Evolutionary conservation across 345 rosid species (phyloP), one percentile per base, ranked within the genome.

Genomic region (Moringa oleifera): DNA sequence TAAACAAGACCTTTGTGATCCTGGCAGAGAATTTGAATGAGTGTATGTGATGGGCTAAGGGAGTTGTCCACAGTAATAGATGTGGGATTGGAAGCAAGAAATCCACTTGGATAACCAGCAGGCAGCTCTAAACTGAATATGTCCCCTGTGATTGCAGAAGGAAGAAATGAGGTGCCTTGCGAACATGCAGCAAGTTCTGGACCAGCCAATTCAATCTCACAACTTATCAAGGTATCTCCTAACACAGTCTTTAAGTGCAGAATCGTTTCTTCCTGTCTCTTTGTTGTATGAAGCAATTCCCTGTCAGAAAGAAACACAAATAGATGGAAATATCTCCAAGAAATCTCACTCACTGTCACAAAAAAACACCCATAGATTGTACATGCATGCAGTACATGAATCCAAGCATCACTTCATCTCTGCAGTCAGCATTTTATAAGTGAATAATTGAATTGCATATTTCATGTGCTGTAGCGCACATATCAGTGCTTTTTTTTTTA

Each of bases 1-100:
- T 87, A 87, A 51, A 84, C 58, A 53, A 87, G 87, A 63, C 93
- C 93, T 70, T 87, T 87, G 70, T 84, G 87, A 63, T 87, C 93
- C 69, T 65, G 80, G 77, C 93, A 84, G 16, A 65, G 62, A 52
- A 87, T 76, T 63, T 82, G 84, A 55, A 87, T 21, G 13, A 84
- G 79, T 0, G 93, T 87, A 72, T 79, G 89, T 7, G 86, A 77
- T 46, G 81, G 88, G 72, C 93, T 84, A 31, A 84, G 66, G 17
- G 64, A 37, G 57, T 84, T 87, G 73, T 87, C 93, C 62, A 84
- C 77, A 0, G 74, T 57, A 31, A 84, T 71, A 8, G 81, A 70
- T 16, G 81, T 31, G 15, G 83, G 71, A 31, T 62, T 36, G 22
- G 79, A 71, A 61, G 72, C 59, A 59, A 65, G 78, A 50, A 80